Conservation (phyloP, 768 basidiomycete genomes). For the Tulasnella calospora region DNA sequence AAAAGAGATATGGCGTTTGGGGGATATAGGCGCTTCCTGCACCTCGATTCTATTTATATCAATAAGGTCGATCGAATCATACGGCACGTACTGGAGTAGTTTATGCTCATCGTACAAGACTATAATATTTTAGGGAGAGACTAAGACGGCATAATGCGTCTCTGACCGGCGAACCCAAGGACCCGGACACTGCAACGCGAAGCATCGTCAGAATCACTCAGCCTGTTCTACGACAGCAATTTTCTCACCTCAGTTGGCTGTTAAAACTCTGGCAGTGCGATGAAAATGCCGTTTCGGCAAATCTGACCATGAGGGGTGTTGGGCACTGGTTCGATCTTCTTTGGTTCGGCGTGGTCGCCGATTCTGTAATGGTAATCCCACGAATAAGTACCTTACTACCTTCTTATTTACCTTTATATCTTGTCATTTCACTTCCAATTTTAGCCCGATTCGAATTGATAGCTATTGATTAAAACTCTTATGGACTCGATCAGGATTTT, state of each 20-base stretch:
- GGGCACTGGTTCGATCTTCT: no score
- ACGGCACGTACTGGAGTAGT: background rate
- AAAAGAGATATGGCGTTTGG: no score
- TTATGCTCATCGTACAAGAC: background rate
- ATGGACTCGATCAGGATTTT: background rate
- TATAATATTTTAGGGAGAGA: background rate
- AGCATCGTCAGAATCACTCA: background rate
- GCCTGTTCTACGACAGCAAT: background rate
- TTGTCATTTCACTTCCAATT: no score
- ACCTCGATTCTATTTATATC: background rate
- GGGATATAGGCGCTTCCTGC: background rate
- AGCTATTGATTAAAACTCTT: background rate
- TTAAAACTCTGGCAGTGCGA: background rate
- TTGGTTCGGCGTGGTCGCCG: no score
- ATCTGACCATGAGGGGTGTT: background rate
- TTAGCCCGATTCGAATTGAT: no score
- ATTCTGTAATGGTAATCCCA: no score
- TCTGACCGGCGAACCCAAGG: background rate
- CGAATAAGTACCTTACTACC: no score
- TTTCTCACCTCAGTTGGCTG: background rate
- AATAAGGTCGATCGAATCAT: background rate
- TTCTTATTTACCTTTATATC: background rate
- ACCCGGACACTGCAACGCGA: background rate
- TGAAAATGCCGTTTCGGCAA: background rate
- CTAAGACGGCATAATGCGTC: background rate